Evolutionary conservation across 768 basidiomycete species (phyloP).

Genomic region (Lyophyllum semitale): DNA sequence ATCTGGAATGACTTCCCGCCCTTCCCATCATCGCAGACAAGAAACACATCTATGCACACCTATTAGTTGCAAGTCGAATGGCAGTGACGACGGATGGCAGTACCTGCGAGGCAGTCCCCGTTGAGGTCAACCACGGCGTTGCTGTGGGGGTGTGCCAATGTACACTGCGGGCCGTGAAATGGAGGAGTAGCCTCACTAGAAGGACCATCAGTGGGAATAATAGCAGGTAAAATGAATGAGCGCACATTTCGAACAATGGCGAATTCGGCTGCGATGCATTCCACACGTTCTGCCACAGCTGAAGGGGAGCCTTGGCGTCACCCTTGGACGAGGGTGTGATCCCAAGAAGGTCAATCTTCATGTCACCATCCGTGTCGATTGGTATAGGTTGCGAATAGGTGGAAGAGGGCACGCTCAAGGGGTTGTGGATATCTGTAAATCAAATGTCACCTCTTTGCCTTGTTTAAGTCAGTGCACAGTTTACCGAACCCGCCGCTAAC

Average conservation of each 20-base stretch:
- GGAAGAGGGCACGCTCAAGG: conserved; percentile 63
- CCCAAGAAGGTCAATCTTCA: conserved; percentile 88
- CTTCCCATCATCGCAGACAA: conserved; percentile 74
- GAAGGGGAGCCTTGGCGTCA: conserved; percentile 42
- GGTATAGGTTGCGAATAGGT: conserved; percentile 79
- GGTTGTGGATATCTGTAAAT: conserved; percentile 38
- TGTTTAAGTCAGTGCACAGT: conserved; percentile 15
- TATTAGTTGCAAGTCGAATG: background rate
- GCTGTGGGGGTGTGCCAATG: conserved; percentile 85
- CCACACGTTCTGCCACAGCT: conserved; percentile 84
- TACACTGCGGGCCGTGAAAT: conserved; percentile 68
- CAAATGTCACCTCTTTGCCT: background rate
- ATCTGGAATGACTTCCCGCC: conserved; percentile 78
- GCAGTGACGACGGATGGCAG: background rate
- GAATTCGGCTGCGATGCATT: conserved; percentile 54
- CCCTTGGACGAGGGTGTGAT: conserved; percentile 43
- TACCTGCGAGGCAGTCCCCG: conserved; percentile 94
- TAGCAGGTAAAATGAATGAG: background rate
- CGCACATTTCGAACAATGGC: conserved; percentile 70
- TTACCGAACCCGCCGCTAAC: conserved; percentile 67
- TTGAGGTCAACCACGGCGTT: conserved; percentile 94
- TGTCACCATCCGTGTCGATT: conserved; percentile 84
- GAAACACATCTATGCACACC: conserved; percentile 69
- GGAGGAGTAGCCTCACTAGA: conserved; percentile 58
- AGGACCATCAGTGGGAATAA: background rate